phyloP scores from a whole-genome alignment of 2,329 filamentous ascomycete genomes.

The Talaromyces sp. region DNA sequence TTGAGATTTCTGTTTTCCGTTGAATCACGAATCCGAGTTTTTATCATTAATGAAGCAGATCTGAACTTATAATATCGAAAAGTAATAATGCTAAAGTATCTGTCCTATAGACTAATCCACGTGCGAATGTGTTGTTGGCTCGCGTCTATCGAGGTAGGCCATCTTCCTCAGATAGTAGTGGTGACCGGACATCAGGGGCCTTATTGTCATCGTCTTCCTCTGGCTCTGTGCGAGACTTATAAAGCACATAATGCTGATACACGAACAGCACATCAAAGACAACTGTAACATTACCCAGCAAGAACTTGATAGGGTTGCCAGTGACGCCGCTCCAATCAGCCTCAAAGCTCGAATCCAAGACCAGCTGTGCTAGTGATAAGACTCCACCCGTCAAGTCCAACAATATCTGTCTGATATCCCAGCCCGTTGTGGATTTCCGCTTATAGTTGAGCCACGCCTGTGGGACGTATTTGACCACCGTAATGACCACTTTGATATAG shows the following conservation, averaged over 20 bases:
- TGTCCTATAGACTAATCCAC: background rate
- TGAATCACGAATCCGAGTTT: background rate
- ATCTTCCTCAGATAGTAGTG: conserved; percentile 25
- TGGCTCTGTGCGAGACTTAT: conserved; percentile 39
- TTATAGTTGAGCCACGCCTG: conserved; percentile 80
- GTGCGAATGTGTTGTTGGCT: background rate
- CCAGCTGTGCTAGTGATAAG: conserved; percentile 75
- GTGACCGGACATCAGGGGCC: conserved; percentile 27
- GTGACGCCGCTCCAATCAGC: conserved; percentile 86
- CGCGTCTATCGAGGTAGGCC: conserved; percentile 3
- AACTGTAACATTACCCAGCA: conserved; percentile 79
- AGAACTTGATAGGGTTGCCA: conserved; percentile 88
- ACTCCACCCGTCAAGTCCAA: conserved; percentile 79
- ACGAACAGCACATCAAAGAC: conserved; percentile 86
- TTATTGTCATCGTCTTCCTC: conserved; percentile 22
- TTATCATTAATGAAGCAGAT: background rate
- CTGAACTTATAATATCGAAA: too few species aligned
- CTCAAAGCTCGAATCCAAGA: conserved; percentile 80
- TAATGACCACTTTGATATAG: conserved; percentile 85
- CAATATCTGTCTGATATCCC: conserved; percentile 80
- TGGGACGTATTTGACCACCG: conserved; percentile 88
- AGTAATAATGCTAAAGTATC: background rate
- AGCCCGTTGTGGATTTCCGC: conserved; percentile 80
- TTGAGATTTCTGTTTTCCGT: background rate
- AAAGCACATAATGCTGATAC: conserved; percentile 81